These are phyloP conservation scores for Circinella minor DNA, from an alignment of 371 early-diverging fungal species.

Conservation along the genomic window DNA sequence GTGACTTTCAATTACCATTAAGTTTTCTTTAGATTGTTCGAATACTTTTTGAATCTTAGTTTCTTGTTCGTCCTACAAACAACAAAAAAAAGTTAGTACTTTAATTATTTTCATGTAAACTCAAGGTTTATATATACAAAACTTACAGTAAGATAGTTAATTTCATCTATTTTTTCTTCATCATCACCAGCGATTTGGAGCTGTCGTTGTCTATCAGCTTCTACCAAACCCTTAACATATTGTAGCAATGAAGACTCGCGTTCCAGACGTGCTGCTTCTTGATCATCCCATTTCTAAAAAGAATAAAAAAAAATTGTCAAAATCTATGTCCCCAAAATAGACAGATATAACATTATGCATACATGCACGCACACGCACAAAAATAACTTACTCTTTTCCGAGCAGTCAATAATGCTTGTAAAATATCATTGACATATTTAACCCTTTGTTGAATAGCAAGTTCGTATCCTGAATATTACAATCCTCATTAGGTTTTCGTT, in stretches of 20 bases:
- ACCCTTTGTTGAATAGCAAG: conserved; percentile 63
- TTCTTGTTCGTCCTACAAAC: conserved; percentile 43
- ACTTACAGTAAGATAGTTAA: conserved; percentile 44
- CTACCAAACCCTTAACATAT: conserved; percentile 65
- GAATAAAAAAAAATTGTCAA: too few species aligned
- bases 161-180: conserved; percentile 42
- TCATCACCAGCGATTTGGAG: conserved; percentile 23
- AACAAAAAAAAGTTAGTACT: neutral
- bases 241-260: conserved; percentile 64
- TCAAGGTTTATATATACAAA: neutral
- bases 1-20: conserved; percentile 28
- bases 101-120: neutral
- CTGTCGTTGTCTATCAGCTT: conserved; percentile 53
- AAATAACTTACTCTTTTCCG: conserved; percentile 45
- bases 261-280: conserved; percentile 60
- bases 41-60: conserved; percentile 41
- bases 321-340: too few species aligned
- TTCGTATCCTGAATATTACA: conserved; percentile 42
- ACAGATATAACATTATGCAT: too few species aligned
- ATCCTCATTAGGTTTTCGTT: too few species aligned
- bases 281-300: conserved; percentile 66
- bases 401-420: conserved; percentile 57
- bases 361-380: too few species aligned
- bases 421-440: conserved; percentile 62
- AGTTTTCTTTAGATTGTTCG: conserved; percentile 56